These are phyloP conservation scores for Xylaria telfairii DNA, from an alignment of 495 filamentous ascomycete genomes.

Conservation along the genomic window DNA sequence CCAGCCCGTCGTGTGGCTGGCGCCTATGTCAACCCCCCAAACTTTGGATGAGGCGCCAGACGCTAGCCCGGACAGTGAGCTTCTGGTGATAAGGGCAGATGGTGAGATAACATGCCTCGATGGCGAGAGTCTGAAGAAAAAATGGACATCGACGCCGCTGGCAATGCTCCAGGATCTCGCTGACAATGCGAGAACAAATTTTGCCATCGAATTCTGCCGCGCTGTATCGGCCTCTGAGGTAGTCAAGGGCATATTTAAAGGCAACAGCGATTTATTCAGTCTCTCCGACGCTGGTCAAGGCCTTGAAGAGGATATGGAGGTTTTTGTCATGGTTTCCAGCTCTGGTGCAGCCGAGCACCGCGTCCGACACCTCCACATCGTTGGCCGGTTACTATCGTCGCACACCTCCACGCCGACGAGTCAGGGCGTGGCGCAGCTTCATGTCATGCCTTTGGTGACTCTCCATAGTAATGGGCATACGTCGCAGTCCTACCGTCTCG, in stretches of 20 bases:
- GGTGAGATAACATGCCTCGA: constrained; percentile 48
- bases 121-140: constrained; percentile 48
- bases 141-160: constrained; percentile 45
- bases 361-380: constrained; percentile 51
- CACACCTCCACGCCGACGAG: constrained; percentile 27
- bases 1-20: constrained; percentile 34
- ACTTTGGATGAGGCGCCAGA: not conserved
- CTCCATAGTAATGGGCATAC: not conserved
- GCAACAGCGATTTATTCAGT: constrained; percentile 44
- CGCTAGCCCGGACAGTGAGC: constrained; percentile 26
- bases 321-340: constrained; percentile 52
- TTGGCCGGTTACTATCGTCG: constrained; percentile 46
- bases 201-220: constrained; percentile 50
- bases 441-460: constrained; percentile 32
- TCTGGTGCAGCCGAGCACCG: constrained; percentile 23
- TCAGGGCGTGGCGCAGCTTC: constrained; percentile 37
- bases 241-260: constrained; percentile 51
- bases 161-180: constrained; percentile 47
- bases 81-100: constrained; percentile 48
- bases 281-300: constrained; percentile 41
- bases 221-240: constrained; percentile 46
- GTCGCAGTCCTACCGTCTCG: constrained; percentile 53
- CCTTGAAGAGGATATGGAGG: constrained; percentile 44
- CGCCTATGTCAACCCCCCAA: constrained; percentile 16
- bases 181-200: constrained; percentile 30